Evolutionary conservation across 2,329 filamentous ascomycete species (phyloP).

Genomic region (Plectosphaerella cucumerina): DNA sequence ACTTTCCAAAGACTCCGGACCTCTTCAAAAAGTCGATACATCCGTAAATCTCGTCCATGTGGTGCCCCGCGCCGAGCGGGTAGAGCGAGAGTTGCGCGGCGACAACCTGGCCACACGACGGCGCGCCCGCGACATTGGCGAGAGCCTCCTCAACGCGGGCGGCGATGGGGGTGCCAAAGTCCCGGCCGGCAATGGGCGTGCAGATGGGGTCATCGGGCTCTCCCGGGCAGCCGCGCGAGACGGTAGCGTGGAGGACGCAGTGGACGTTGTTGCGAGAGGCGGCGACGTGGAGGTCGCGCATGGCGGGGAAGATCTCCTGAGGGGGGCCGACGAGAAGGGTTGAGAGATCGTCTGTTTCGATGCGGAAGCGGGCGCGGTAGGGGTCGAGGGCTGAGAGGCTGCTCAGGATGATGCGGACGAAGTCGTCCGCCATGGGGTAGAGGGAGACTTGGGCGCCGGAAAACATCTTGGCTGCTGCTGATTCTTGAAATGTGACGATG

Average conservation of each 20-base stretch:
- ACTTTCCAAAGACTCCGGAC: neutral
- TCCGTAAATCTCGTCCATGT: neutral
- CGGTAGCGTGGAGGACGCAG: neutral
- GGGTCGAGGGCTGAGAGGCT: conserved; percentile 1
- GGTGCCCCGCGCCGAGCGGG: neutral
- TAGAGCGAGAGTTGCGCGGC: neutral
- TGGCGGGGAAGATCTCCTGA: neutral
- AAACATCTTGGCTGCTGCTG: neutral
- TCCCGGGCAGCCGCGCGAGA: neutral
- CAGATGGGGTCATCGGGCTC: neutral
- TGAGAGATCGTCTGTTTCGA: neutral
- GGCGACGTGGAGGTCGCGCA: neutral
- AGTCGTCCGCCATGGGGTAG: conserved; percentile 2
- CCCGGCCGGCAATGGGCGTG: neutral
- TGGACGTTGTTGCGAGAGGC: neutral
- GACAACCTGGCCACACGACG: neutral
- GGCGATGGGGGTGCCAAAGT: neutral
- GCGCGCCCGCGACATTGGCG: neutral
- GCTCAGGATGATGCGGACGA: neutral
- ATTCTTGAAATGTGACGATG: too few species aligned
- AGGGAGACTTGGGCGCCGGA: neutral
- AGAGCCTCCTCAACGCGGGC: neutral
- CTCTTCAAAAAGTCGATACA: neutral
- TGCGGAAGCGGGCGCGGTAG: neutral
- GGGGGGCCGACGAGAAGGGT: neutral